Base-by-base conservation (phyloP, 306 rosid genomes). In the Acacia melanoxylon region DNA sequence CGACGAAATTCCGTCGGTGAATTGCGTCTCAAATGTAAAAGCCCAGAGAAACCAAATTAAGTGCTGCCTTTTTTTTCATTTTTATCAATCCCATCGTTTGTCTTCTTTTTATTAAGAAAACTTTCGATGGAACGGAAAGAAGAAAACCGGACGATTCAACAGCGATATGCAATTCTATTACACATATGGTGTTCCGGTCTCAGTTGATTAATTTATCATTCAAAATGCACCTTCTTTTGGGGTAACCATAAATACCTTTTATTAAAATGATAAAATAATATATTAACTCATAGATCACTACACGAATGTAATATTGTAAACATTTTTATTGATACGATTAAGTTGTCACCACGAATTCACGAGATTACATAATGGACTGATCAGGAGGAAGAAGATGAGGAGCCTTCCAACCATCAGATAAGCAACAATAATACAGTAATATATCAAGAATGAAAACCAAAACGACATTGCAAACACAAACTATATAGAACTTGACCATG, bases 391-490 rank as follows among this genome's bases (percentile, higher is more conserved):
- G 62, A 82, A 85, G 85, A 42, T 45, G 63, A 70, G 68, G 19
- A 59, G 41, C 75, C 79, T 82, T 79, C 84, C 76, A 63, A 79
- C 81, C 61, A 22, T 10, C 51, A 19, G 19, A 19, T 69, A 72
- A 69, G n/a, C 51, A 24, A 67, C 48, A 24, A 56, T 59, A 74
- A 63, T 9, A 66, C 62, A 27, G 25, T 24, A 49, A 24, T 35
- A 61, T 33, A 70, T 77, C 29, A 76, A 51, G 17, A 19, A 62
- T 63, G 77, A 78, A 71, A 31, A 72, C 10, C n/a, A 63, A 13
- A 63, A 12, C 19, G 16, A 78, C 37, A 62, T 77, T 45, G 72
- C 59, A 71, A 25, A 19, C 25, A 17, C 44, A 48, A 72, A 40
- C 61, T 11, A 41, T 31, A 31, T 17, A 68, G 70, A 31, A 31